A percentile compares a stretch with the other conserved stretches of the same genome.
phyloP scores from a whole-genome alignment of 139 green algal genomes.

The Closterium sp. region DNA sequence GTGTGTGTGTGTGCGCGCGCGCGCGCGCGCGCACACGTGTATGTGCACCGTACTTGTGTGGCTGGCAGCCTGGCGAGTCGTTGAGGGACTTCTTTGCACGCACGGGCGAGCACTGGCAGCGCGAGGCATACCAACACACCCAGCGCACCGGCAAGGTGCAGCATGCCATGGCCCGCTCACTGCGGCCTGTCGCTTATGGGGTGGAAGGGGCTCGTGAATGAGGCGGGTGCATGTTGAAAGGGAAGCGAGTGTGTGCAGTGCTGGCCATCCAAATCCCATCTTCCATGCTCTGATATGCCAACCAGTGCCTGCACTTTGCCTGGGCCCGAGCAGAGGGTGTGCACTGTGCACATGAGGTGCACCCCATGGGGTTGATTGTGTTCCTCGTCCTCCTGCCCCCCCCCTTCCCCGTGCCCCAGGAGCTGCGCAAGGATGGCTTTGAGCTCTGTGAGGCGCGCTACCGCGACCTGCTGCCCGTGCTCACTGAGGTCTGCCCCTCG shows the following conservation, averaged over 20 bases:
- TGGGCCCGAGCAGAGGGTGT: too few relatives aligned
- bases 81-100: conserved; percentile 48
- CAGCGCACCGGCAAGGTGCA: conserved; percentile 44
- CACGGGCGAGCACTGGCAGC: conserved; percentile 45
- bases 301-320: too few relatives aligned
- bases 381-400: neutral
- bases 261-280: too few relatives aligned
- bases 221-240: too few relatives aligned
- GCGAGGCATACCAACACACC: conserved; percentile 29
- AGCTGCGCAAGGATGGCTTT: neutral
- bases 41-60: neutral
- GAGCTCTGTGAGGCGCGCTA: neutral
- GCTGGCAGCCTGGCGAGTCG: conserved; percentile 42
- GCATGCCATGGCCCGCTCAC: neutral
- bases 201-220: too few relatives aligned
- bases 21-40: too few relatives aligned
- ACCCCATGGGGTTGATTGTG: too few relatives aligned
- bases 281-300: too few relatives aligned
- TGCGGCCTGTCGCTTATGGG: too few relatives aligned
- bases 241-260: too few relatives aligned
- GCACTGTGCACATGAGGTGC: too few relatives aligned
- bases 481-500: neutral
- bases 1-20: too few relatives aligned
- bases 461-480: neutral
- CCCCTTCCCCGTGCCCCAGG: neutral